Base-by-base conservation (phyloP, 768 basidiomycete genomes). In the Boletus pseudopeckii region DNA sequence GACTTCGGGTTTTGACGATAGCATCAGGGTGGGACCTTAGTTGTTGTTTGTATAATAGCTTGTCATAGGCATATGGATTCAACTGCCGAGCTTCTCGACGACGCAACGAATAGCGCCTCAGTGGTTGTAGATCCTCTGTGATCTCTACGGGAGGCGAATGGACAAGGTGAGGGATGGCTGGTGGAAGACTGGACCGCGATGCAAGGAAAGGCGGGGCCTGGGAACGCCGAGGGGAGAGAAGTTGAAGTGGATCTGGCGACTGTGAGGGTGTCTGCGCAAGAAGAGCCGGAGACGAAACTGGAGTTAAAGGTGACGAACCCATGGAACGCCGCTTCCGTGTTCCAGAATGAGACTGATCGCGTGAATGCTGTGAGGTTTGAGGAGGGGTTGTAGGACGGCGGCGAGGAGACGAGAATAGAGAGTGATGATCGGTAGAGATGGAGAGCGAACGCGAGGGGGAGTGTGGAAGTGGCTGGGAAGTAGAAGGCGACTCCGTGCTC, bases 1-100 rank as follows among this genome's bases (percentile, higher is more conserved):
- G 73, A 62, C 74, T 76, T 44, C 63, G 68, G 24, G 76, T 52
- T 51, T 79, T 82, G 42, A 90, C 75, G 40, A 90, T 81, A 1
- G 88, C 88, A 20, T 90, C 89, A 3, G 86, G 88, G 55, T 77
- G 79, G 1, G 64, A 58, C 30, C 73, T 74, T 57, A 90, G 67
- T 47, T 77, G 74, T 14, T 68, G 66, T 51, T 80, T 77, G 64
- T 90, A 90, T 36, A 68, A 38, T 11, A 71, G 39, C 48, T 78
- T 72, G 53, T 90, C 87, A 33, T 77, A 76, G 11, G 73, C 75
- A 59, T 84, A 90, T 1, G 88, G 88, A 13, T 80, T 76, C 15
- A 83, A 55, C 62, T 90, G 88, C 18, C 77, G 72, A 36, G 76
- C 66, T 32, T 77, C 71, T 20, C 88, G 80, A 43, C 64, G 60